Conservation (phyloP, 2,329 filamentous ascomycete species). For the Arthroderma uncinatum region DNA sequence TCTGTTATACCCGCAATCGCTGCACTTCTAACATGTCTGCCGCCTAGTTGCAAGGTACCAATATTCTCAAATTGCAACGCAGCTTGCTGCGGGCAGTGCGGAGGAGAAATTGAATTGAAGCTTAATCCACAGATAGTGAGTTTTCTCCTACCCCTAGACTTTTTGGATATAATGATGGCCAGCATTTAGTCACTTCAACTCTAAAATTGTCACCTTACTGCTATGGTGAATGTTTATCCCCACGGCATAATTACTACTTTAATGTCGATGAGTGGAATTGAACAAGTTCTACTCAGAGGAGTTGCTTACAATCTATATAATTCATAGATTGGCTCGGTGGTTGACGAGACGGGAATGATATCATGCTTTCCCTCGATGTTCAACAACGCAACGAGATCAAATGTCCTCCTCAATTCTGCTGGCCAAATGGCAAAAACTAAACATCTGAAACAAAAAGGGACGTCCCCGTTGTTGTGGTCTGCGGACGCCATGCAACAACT, state of each 20-base stretch:
- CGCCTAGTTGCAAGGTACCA: constrained; percentile 30
- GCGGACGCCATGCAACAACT: constrained; percentile 37
- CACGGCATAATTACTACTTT: background rate
- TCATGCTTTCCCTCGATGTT: constrained; percentile 8
- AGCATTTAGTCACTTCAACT: background rate
- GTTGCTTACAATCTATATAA: background rate
- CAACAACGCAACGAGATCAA: constrained; percentile 18
- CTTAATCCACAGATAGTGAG: constrained; percentile 16
- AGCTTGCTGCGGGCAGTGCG: constrained; percentile 12
- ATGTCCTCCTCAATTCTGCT: constrained; percentile 26
- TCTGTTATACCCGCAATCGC: background rate
- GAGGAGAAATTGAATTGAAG: constrained; percentile 10
- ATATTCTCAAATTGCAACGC: constrained; percentile 35
- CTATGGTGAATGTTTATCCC: background rate
- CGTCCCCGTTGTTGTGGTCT: constrained; percentile 37
- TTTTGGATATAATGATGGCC: background rate
- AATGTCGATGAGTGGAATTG: background rate
- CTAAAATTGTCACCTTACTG: too few relatives aligned
- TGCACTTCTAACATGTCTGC: background rate
- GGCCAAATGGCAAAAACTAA: background rate
- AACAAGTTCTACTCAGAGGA: background rate
- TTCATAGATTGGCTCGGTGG: constrained; percentile 14
- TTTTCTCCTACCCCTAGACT: background rate
- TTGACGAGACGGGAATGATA: constrained; percentile 38
- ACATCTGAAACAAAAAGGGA: constrained; percentile 8